phyloP scores from a whole-genome alignment of 495 filamentous ascomycete species.

The Penicillium fimorum region DNA sequence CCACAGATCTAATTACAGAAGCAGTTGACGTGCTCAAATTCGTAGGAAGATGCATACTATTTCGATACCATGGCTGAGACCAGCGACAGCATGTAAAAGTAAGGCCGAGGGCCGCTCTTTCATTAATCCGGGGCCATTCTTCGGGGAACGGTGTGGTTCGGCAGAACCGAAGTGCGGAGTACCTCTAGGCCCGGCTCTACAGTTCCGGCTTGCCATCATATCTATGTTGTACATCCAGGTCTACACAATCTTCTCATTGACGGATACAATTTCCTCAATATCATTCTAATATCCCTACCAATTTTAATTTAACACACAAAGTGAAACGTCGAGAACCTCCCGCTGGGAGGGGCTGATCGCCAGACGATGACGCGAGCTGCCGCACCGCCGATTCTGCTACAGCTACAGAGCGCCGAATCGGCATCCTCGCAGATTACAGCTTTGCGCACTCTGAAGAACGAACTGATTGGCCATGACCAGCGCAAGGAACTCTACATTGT shows the following conservation, averaged over 20 bases:
- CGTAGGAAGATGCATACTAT: no score
- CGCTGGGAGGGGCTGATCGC: slow-evolving; percentile 34
- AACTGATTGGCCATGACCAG: slow-evolving; percentile 83
- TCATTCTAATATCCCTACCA: background rate
- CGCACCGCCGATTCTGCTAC: slow-evolving; percentile 55
- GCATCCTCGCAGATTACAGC: slow-evolving; percentile 59
- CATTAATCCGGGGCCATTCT: background rate
- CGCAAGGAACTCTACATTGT: slow-evolving; percentile 75
- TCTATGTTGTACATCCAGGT: background rate
- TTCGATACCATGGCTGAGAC: no score
- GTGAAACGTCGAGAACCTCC: slow-evolving; percentile 5
- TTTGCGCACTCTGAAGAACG: slow-evolving; percentile 78
- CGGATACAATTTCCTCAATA: background rate
- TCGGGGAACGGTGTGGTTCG: background rate
- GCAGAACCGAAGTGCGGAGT: slow-evolving; percentile 12
- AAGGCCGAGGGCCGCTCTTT: background rate
- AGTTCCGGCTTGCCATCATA: slow-evolving; percentile 4
- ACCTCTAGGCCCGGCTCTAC: slow-evolving; percentile 5
- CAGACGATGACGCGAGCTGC: slow-evolving; percentile 50
- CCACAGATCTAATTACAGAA: background rate
- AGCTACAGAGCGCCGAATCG: slow-evolving; percentile 61
- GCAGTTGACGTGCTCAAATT: background rate
- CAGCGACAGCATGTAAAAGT: no score
- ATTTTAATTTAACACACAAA: background rate
- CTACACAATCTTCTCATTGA: background rate